Evolutionary conservation across 805 yeast species (phyloP).

Genomic region (Lachancea kluyveri): DNA sequence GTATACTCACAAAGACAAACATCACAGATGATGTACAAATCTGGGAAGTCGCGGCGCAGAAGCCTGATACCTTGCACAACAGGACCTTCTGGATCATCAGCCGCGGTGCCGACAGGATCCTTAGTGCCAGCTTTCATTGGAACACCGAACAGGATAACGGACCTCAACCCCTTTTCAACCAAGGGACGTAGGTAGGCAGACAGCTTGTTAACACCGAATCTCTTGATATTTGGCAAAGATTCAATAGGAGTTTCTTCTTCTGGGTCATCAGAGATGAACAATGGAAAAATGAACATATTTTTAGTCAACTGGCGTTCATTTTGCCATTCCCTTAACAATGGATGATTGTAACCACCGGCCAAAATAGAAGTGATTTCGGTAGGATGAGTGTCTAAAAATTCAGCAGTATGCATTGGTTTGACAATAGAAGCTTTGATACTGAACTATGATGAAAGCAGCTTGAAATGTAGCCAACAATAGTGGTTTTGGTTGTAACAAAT

Average conservation of each 20-base stretch:
- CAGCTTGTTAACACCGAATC: constrained; percentile 78
- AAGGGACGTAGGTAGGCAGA: constrained; percentile 63
- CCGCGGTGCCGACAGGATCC: constrained; percentile 79
- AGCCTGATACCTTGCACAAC: constrained; percentile 74
- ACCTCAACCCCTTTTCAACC: constrained; percentile 71
- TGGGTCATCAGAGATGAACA: constrained; percentile 73
- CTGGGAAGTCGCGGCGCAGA: constrained; percentile 64
- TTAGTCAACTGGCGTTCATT: constrained; percentile 75
- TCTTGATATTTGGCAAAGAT: constrained; percentile 80
- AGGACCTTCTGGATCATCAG: constrained; percentile 95
- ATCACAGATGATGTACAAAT: constrained; percentile 82
- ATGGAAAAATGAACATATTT: constrained; percentile 87
- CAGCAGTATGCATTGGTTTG: constrained; percentile 58
- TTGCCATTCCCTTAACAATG: constrained; percentile 88
- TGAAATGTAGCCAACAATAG: too few species aligned
- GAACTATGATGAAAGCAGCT: too few species aligned
- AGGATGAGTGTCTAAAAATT: constrained; percentile 51
- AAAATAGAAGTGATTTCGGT: constrained; percentile 68
- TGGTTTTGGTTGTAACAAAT: too few species aligned
- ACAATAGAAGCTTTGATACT: constrained; percentile 1
- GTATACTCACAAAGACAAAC: constrained; percentile 97
- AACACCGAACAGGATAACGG: constrained; percentile 91
- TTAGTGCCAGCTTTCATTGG: constrained; percentile 70
- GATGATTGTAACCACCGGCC: constrained; percentile 93
- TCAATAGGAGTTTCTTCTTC: constrained; percentile 74